These are phyloP conservation scores for Chenopodium berlandieri DNA, from an alignment of 148 eudicot genomes.

Conservation along the genomic window DNA sequence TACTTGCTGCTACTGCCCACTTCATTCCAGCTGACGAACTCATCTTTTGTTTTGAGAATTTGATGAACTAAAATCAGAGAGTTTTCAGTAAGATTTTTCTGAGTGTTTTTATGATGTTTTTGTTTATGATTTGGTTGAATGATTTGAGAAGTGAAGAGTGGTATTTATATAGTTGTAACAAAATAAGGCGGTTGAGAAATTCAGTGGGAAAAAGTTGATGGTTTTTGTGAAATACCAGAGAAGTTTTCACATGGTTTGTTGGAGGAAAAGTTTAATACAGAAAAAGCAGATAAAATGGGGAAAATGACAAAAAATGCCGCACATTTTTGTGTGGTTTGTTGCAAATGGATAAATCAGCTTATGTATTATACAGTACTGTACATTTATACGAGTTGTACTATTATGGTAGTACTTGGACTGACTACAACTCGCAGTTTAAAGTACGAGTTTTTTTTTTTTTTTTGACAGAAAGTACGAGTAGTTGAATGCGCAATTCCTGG, in stretches of 20 bases:
- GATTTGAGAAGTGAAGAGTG: not conserved
- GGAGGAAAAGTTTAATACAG: not conserved
- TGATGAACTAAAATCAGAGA: not conserved
- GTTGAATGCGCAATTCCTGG: too few species aligned
- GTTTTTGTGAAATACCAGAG: not conserved
- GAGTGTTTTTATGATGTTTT: not conserved
- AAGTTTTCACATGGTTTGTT: not conserved
- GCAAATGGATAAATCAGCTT: too few species aligned
- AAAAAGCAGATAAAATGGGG: not conserved
- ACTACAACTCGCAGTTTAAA: too few species aligned
- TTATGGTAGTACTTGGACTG: too few species aligned
- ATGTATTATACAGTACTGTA: too few species aligned
- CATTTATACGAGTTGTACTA: too few species aligned
- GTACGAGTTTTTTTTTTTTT: too few species aligned
- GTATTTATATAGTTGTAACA: not conserved
- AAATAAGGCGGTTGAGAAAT: not conserved
- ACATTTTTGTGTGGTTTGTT: too few species aligned
- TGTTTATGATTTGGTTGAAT: not conserved
- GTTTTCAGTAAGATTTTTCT: not conserved
- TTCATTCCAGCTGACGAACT: not conserved
- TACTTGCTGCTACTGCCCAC: slow-evolving; percentile 18
- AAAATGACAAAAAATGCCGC: not conserved
- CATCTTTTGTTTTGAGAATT: not conserved
- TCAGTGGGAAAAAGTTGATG: not conserved
- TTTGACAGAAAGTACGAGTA: too few species aligned